Evolutionary conservation across 2,329 filamentous ascomycete genomes (phyloP).

Genomic region (Fusarium nisikadoi): DNA sequence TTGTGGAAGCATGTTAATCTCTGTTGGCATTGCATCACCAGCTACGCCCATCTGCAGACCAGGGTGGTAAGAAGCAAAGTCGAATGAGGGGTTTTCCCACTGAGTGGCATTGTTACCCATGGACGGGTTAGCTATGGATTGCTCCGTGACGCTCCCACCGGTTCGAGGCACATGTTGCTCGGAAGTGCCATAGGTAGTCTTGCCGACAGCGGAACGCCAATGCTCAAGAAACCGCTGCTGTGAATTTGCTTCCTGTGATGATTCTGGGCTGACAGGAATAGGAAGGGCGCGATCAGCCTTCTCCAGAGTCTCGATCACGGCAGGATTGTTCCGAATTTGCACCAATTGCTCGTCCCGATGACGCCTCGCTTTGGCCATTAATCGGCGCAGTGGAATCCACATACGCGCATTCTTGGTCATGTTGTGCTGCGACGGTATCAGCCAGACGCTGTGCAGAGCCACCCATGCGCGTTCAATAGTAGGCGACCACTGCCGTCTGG

Average conservation of each 20-base stretch:
- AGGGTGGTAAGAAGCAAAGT: background rate
- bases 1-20: background rate
- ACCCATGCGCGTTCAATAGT: slow-evolving; percentile 60
- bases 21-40: no score
- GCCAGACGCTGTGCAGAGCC: slow-evolving; percentile 57
- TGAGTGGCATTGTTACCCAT: background rate
- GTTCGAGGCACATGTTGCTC: background rate
- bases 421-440: slow-evolving; percentile 45
- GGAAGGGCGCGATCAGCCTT: slow-evolving; percentile 42
- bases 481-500: slow-evolving; percentile 57
- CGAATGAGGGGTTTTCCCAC: background rate
- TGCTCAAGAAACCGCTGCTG: slow-evolving; percentile 16
- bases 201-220: slow-evolving; percentile 26
- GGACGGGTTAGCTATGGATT: background rate
- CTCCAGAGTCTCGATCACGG: slow-evolving; percentile 44
- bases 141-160: rapidly evolving
- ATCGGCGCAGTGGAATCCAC: slow-evolving; percentile 54
- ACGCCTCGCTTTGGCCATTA: slow-evolving; percentile 52
- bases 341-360: slow-evolving; percentile 52
- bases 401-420: slow-evolving; percentile 48
- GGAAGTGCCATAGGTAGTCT: rapidly evolving
- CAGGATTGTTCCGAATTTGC: slow-evolving; percentile 45
- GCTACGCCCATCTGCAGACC: background rate
- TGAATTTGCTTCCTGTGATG: slow-evolving; percentile 4
- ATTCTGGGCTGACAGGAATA: slow-evolving; percentile 46